These are phyloP conservation scores for Rutstroemia sp. DNA, from an alignment of 2,329 filamentous ascomycete species.

Conservation along the genomic window DNA sequence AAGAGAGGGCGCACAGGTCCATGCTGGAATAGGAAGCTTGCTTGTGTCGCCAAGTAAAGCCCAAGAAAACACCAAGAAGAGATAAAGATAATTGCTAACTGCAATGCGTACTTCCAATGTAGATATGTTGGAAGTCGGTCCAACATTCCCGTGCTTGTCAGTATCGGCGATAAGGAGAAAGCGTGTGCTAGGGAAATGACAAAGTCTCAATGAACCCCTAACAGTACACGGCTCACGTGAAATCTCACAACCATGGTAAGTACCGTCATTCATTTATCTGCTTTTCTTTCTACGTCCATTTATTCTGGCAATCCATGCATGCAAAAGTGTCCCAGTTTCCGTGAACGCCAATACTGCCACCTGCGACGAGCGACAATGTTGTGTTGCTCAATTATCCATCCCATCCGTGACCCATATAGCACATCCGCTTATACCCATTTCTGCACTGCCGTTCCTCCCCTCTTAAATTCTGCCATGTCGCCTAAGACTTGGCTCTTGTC, in stretches of 20 bases:
- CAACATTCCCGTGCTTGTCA: too few relatives aligned
- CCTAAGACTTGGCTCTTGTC: conserved; percentile 55
- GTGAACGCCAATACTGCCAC: background rate
- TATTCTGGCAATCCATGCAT: background rate
- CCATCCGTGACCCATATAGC: background rate
- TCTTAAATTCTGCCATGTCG: conserved; percentile 58
- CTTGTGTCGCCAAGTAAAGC: background rate
- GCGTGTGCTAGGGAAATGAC: too few relatives aligned
- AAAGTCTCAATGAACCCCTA: too few relatives aligned
- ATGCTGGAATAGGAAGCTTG: background rate
- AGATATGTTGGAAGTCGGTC: too few relatives aligned
- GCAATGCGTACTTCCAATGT: background rate
- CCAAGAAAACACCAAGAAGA: background rate
- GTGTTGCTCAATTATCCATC: background rate
- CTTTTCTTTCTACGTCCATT: too few relatives aligned
- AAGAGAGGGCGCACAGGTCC: background rate
- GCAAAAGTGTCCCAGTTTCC: background rate
- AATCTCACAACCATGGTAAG: too few relatives aligned
- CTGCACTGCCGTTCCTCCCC: conserved; percentile 56
- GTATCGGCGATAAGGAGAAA: too few relatives aligned
- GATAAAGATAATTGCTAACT: background rate
- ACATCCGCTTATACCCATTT: conserved; percentile 37
- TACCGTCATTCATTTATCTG: too few relatives aligned
- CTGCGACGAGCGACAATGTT: background rate
- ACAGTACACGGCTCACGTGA: too few relatives aligned